Conservation (phyloP, 31 red algal species). For the Asparagopsis taxiformis region DNA sequence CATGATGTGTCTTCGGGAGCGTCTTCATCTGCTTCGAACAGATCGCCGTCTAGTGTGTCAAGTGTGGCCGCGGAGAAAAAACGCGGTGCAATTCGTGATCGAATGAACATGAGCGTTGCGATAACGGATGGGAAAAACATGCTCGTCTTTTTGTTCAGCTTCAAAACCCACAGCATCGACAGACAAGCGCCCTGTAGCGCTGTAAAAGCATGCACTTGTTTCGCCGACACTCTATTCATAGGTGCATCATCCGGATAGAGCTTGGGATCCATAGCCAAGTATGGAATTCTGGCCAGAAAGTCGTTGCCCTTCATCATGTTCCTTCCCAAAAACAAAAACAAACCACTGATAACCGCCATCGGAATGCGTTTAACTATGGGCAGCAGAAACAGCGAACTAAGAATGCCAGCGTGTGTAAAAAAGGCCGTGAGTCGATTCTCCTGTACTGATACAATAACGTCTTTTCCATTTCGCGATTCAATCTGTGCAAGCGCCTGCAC, state of each 20-base stretch:
- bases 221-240: slow-evolving; percentile 33
- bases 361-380: slow-evolving; percentile 78
- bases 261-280: slow-evolving; percentile 73
- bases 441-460: slow-evolving; percentile 56
- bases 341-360: slow-evolving; percentile 79
- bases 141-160: slow-evolving; percentile 83
- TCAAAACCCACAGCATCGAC: slow-evolving; percentile 67
- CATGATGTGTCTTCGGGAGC: neutral
- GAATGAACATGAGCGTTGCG: slow-evolving; percentile 75
- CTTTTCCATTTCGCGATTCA: slow-evolving; percentile 35
- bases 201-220: slow-evolving; percentile 68
- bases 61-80: slow-evolving; percentile 32
- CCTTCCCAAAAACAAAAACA: slow-evolving; percentile 83
- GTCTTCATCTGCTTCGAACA: slow-evolving; percentile 4
- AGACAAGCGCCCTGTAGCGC: slow-evolving; percentile 71
- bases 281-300: slow-evolving; percentile 68
- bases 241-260: slow-evolving; percentile 69
- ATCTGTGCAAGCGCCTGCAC: slow-evolving; percentile 71
- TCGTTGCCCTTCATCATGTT: slow-evolving; percentile 93
- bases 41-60: slow-evolving; percentile 49
- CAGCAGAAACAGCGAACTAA: slow-evolving; percentile 65
- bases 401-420: slow-evolving; percentile 63
- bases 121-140: slow-evolving; percentile 93
- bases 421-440: slow-evolving; percentile 82
- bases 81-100: slow-evolving; percentile 32